Conservation (phyloP, 768 basidiomycete species). For the Amanita polypyramis region DNA sequence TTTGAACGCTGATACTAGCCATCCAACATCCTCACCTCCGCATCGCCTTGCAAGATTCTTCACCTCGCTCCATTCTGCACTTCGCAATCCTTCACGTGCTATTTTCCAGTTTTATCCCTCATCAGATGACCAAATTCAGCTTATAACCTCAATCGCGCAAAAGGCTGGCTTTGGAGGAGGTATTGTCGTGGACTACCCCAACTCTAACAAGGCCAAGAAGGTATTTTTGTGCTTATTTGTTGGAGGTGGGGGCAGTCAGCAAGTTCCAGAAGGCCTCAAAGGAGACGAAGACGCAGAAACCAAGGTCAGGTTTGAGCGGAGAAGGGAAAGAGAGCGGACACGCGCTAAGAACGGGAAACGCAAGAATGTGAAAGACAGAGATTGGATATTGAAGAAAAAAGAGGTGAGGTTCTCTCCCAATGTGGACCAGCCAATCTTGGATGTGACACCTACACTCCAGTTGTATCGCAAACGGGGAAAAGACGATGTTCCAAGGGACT, state of each 20-base stretch:
- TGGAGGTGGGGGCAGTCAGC: constrained; percentile 56
- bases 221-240: constrained; percentile 91
- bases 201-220: constrained; percentile 92
- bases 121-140: constrained; percentile 92
- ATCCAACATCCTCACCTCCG: constrained; percentile 80
- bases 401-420: constrained; percentile 48
- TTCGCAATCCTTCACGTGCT: constrained; percentile 78
- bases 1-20: constrained; percentile 90
- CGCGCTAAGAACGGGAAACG: constrained; percentile 57
- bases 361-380: constrained; percentile 62
- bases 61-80: constrained; percentile 80
- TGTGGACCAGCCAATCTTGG: neutral
- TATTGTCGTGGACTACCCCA: constrained; percentile 93
- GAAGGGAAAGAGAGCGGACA: constrained; percentile 56
- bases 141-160: constrained; percentile 89
- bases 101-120: constrained; percentile 94
- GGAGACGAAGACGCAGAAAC: constrained; percentile 50
- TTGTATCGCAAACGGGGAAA: constrained; percentile 81
- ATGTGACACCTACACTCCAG: constrained; percentile 23
- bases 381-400: constrained; percentile 97
- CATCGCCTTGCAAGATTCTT: constrained; percentile 84
- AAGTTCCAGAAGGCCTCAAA: constrained; percentile 70
- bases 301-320: constrained; percentile 63
- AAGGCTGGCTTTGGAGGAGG: constrained; percentile 96
- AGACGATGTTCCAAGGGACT: constrained; percentile 73